A percentile compares a stretch with the other conserved stretches of the same genome.
Conservation (phyloP, 192 early-diverging fungal genomes). For the Podila verticillata region DNA sequence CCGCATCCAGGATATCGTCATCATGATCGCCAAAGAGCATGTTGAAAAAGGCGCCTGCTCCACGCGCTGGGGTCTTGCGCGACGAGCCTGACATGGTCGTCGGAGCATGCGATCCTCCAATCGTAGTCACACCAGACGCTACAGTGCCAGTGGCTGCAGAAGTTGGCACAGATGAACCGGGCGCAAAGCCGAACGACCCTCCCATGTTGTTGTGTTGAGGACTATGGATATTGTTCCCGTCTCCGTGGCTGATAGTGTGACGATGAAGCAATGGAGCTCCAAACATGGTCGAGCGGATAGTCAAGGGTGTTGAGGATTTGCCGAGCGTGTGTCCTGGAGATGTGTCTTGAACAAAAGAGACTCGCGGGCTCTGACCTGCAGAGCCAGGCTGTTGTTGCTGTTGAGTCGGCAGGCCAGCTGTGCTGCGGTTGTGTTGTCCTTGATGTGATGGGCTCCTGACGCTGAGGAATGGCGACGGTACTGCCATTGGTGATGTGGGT, state of each 20-base stretch:
- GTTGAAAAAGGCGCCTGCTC: slow-evolving; percentile 34
- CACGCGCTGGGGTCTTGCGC: slow-evolving; percentile 7
- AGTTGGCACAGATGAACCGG: background rate
- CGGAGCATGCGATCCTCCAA: background rate
- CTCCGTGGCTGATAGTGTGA: slow-evolving; percentile 1
- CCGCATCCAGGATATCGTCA: slow-evolving; percentile 10
- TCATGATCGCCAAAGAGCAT: slow-evolving; percentile 38
- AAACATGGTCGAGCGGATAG: slow-evolving; percentile 7
- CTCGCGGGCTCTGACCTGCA: background rate
- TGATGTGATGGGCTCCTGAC: background rate
- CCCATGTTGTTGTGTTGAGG: background rate
- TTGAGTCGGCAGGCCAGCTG: background rate
- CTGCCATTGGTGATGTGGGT: background rate
- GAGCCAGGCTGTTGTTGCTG: background rate
- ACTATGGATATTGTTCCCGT: background rate
- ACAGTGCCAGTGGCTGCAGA: background rate
- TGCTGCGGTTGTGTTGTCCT: background rate
- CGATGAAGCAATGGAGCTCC: slow-evolving; percentile 2
- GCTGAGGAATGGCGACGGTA: slow-evolving; percentile 1
- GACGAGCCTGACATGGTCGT: background rate
- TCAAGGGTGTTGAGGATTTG: background rate
- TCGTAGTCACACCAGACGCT: background rate
- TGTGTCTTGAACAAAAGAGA: slow-evolving; percentile 2
- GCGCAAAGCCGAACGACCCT: background rate
- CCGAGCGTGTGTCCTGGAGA: background rate